These are phyloP conservation scores for Ulmus americana DNA, from an alignment of 331 rosid genomes.

Conservation along the genomic window DNA sequence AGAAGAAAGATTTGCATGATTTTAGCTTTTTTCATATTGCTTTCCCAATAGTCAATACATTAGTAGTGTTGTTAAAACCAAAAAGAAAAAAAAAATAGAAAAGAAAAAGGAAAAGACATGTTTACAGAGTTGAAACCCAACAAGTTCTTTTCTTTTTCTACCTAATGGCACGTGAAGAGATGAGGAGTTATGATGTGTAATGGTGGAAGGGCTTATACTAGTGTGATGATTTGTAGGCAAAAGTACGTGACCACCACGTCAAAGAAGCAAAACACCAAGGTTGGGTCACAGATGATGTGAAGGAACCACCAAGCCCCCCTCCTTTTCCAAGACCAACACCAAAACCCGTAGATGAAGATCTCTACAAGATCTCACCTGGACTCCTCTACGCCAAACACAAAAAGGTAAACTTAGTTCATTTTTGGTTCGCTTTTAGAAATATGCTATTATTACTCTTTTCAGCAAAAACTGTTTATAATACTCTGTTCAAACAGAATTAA, in stretches of 20 bases:
- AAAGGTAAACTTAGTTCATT: slow-evolving; percentile 57
- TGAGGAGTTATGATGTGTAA: background rate
- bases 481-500: too few relatives aligned
- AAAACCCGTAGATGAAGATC: slow-evolving; percentile 75
- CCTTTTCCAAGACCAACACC: slow-evolving; percentile 37
- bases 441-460: too few relatives aligned
- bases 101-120: background rate
- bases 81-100: background rate
- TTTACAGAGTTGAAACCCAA: background rate
- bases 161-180: background rate
- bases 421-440: too few relatives aligned
- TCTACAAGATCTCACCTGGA: slow-evolving; percentile 70
- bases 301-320: slow-evolving; percentile 38
- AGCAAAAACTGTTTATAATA: too few relatives aligned
- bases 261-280: slow-evolving; percentile 43
- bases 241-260: slow-evolving; percentile 32
- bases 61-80: background rate
- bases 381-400: slow-evolving; percentile 48
- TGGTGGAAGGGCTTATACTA: background rate
- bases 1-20: background rate
- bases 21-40: slow-evolving; percentile 7
- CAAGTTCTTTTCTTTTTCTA: background rate
- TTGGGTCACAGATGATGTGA: slow-evolving; percentile 33
- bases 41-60: slow-evolving; percentile 4
- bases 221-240: slow-evolving; percentile 42